Evolutionary conservation across 768 basidiomycete genomes (phyloP), one percentile per base, ranked within the genome.

Genomic region (Russula abietina): DNA sequence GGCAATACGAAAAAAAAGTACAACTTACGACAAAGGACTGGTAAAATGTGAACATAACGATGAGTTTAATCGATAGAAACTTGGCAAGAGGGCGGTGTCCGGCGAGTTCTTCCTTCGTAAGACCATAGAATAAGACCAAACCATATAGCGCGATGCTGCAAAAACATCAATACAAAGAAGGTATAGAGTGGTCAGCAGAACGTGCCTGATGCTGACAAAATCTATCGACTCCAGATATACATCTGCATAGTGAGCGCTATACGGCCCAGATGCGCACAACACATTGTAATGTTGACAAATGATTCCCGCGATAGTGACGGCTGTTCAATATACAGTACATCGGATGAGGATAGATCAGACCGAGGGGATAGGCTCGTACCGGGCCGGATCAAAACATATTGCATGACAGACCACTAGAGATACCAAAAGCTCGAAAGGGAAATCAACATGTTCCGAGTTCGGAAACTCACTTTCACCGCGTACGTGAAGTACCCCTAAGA

Each of bases 31-130:
- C 73, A 69, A 92, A 88, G 1, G 81, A 79, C 69, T 94, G 93
- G 72, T 95, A 96, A 73, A 91, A 94, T 0, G 91, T 93, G 72
- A 89, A 85, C 83, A 93, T 86, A 48, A 93, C 88, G 55, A 92
- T 89, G 38, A 90, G 75, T 72, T 95, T 95, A 77, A 96, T 93
- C 3, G 84, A 76, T 64, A 95, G 71, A 73, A 96, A 96, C 76
- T 95, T 95, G 30, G 87, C 83, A 32, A 94, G 75, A 36, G 93
- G 94, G 32, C 87, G 80, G 19, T 84, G 79, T 38, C 87, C 90
- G 59, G 70, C 75, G 17, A 96, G 81, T 67, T 94, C 93, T n/a
- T 89, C 85, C 61, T 85, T 82, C 53, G 85, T 91, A 51, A 96
- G 78, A 22, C 82, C 86, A 70, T 95, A 95, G 74, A 94, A 93